Percentiles rank a stretch among this genome's conserved stretches.
Conservation (phyloP, 2,329 filamentous ascomycete genomes). For the Stylonectria norvegica region DNA sequence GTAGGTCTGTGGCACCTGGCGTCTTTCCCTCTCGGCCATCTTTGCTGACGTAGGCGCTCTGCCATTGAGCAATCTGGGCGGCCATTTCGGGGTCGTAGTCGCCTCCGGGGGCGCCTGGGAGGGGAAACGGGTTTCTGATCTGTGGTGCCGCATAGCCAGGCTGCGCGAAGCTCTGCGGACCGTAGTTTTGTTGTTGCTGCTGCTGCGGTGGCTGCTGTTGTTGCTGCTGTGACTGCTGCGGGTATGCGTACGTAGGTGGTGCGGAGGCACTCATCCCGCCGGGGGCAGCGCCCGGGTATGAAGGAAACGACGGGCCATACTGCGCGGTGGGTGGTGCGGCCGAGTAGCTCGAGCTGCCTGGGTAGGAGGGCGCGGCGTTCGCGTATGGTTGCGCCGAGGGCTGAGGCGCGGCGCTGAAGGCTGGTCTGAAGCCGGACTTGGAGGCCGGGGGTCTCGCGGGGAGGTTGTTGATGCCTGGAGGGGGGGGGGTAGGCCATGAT, state of each 20-base stretch:
- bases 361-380: constrained; percentile 25
- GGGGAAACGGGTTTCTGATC: constrained; percentile 78
- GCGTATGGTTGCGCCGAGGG: constrained; percentile 39
- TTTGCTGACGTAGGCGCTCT: constrained; percentile 72
- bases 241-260: constrained; percentile 22
- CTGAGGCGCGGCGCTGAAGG: constrained; percentile 41
- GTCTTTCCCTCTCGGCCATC: constrained; percentile 34
- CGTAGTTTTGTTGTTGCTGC: constrained; percentile 21
- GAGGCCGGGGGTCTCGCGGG: constrained; percentile 73
- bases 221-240: constrained; percentile 23
- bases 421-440: constrained; percentile 44
- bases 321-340: constrained; percentile 33
- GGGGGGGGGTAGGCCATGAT: constrained; percentile 84
- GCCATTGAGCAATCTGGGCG: constrained; percentile 91
- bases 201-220: constrained; percentile 14
- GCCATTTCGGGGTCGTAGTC: constrained; percentile 76
- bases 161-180: constrained; percentile 36
- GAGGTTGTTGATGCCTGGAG: constrained; percentile 67
- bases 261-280: constrained; percentile 27
- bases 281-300: constrained; percentile 33
- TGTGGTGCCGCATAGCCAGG: constrained; percentile 57
- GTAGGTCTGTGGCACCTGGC: constrained; percentile 26
- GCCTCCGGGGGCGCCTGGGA: constrained; percentile 47
- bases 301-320: constrained; percentile 44
- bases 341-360: constrained; percentile 33